phyloP scores from a whole-genome alignment of 176 grass and related monocot species.

The Metroxylon sagu region DNA sequence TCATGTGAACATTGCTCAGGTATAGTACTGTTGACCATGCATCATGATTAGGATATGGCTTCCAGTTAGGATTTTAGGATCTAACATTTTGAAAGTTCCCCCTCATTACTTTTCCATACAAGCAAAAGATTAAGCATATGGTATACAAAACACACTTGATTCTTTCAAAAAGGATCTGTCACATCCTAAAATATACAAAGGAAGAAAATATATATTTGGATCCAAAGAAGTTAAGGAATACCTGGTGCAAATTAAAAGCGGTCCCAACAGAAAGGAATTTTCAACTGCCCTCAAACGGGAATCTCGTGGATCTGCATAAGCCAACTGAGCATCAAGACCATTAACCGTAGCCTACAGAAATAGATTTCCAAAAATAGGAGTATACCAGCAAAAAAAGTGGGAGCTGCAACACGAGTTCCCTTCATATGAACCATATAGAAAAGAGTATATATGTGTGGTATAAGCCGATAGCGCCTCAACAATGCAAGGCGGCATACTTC shows the following conservation, averaged over 20 bases:
- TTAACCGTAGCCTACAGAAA: background rate
- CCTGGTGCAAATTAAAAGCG: conserved; percentile 82
- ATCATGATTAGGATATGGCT: background rate
- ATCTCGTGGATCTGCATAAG: conserved; percentile 58
- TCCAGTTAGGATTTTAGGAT: too few relatives aligned
- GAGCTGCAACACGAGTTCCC: conserved; percentile 60
- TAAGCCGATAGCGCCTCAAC: conserved; percentile 62
- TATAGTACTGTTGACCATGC: conserved; percentile 42
- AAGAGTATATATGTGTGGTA: conserved; percentile 86
- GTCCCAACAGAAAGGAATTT: conserved; percentile 83
- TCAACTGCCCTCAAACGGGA: conserved; percentile 64
- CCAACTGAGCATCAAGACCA: background rate
- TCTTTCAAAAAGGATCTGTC: too few relatives aligned
- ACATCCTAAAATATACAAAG: background rate
- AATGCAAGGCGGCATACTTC: conserved; percentile 93
- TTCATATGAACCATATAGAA: conserved; percentile 80
- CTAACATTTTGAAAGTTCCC: too few relatives aligned
- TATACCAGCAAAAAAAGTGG: conserved; percentile 85
- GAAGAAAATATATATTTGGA: conserved; percentile 3
- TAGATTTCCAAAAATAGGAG: conserved; percentile 2
- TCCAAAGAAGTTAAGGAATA: conserved; percentile 12
- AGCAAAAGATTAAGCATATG: too few relatives aligned
- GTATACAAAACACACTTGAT: too few relatives aligned
- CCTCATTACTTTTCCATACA: too few relatives aligned
- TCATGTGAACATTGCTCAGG: conserved; percentile 66